These are phyloP conservation scores for Boletus pseudopeckii DNA, from an alignment of 768 basidiomycete genomes.

Conservation along the genomic window DNA sequence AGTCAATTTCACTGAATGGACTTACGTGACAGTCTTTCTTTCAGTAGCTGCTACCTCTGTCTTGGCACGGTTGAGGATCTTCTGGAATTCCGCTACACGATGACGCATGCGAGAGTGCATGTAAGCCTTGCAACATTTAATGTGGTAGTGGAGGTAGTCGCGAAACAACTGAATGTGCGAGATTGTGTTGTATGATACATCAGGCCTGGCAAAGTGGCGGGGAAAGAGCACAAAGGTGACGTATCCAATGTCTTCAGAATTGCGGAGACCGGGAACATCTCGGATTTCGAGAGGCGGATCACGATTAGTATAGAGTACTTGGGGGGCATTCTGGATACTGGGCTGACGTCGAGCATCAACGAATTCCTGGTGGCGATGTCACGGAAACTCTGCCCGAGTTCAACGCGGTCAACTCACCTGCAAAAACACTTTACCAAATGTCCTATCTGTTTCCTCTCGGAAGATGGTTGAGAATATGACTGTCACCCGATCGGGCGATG, in stretches of 20 bases:
- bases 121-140: slow-evolving; percentile 98
- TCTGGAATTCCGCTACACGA: slow-evolving; percentile 93
- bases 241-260: slow-evolving; percentile 89
- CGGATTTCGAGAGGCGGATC: slow-evolving; percentile 97
- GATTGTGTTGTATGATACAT: slow-evolving; percentile 72
- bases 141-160: slow-evolving; percentile 99
- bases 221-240: slow-evolving; percentile 98
- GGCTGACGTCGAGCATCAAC: slow-evolving; percentile 96
- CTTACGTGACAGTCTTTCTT: slow-evolving; percentile 86
- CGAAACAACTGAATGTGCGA: slow-evolving; percentile 96
- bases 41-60: slow-evolving; percentile 80
- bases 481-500: slow-evolving; percentile 92
- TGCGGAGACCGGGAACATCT: slow-evolving; percentile 74
- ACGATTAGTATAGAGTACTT: slow-evolving; percentile 91
- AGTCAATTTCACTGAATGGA: neutral
- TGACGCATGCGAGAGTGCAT: slow-evolving; percentile 98
- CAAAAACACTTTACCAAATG: slow-evolving; percentile 96
- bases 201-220: slow-evolving; percentile 80
- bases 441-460: slow-evolving; percentile 94
- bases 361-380: slow-evolving; percentile 68
- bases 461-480: slow-evolving; percentile 98
- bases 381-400: neutral
- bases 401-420: slow-evolving; percentile 55
- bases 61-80: slow-evolving; percentile 94
- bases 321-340: slow-evolving; percentile 93